phyloP scores from a whole-genome alignment of 108 stramenopile genomes.

The Stephanodiscus triporus region DNA sequence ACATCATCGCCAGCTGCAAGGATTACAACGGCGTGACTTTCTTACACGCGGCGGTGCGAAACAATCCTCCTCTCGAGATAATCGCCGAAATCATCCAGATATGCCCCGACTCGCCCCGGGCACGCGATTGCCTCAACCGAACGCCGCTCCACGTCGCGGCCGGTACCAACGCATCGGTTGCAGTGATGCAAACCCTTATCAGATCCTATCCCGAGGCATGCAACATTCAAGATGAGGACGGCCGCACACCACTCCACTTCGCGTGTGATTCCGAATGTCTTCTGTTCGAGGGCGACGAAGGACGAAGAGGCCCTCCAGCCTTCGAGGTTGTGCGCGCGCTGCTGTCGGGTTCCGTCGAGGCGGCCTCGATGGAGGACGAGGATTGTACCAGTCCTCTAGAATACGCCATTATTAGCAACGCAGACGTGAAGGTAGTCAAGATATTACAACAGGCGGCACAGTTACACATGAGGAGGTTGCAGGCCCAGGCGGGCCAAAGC shows the following conservation, averaged over 20 bases:
- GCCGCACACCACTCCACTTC: slow-evolving; percentile 46
- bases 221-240: slow-evolving; percentile 40
- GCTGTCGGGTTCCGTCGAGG: slow-evolving; percentile 10
- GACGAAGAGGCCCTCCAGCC: slow-evolving; percentile 18
- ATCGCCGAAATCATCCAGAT: slow-evolving; percentile 21
- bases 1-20: slow-evolving; percentile 17
- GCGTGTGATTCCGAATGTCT: slow-evolving; percentile 38
- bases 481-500: not conserved
- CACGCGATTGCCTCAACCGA: slow-evolving; percentile 34
- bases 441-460: slow-evolving; percentile 46
- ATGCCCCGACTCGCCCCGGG: slow-evolving; percentile 10
- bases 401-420: slow-evolving; percentile 42
- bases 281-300: slow-evolving; percentile 37
- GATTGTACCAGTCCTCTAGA: slow-evolving; percentile 46
- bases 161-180: slow-evolving; percentile 22
- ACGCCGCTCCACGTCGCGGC: slow-evolving; percentile 46
- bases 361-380: slow-evolving; percentile 29
- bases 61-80: slow-evolving; percentile 30
- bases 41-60: slow-evolving; percentile 32
- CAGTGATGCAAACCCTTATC: slow-evolving; percentile 19
- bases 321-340: slow-evolving; percentile 20
- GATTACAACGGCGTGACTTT: slow-evolving; percentile 50
- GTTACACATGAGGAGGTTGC: slow-evolving; percentile 30
- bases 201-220: slow-evolving; percentile 26
- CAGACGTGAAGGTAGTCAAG: slow-evolving; percentile 32